Evolutionary conservation across 1,139 yeast species (phyloP).

Genomic region (Diutina siamensis): DNA sequence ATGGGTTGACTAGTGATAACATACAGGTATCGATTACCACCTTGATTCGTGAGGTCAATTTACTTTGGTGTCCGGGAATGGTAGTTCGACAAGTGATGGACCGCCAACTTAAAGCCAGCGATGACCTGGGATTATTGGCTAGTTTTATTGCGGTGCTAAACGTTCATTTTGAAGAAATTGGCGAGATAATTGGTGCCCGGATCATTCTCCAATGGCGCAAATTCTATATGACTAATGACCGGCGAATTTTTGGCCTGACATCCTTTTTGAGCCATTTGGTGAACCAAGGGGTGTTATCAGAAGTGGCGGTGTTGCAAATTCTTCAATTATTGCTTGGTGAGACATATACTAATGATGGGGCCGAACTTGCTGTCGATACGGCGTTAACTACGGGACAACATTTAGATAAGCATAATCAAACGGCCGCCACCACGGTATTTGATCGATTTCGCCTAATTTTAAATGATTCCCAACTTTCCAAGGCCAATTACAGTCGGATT

Average conservation of each 20-base stretch:
- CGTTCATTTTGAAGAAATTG: constrained; percentile 60
- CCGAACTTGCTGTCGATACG: constrained; percentile 17
- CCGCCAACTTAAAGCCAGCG: constrained; percentile 32
- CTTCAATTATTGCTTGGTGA: constrained; percentile 42
- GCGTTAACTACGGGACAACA: constrained; percentile 16
- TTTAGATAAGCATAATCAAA: constrained; percentile 14
- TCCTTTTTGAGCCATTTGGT: constrained; percentile 52
- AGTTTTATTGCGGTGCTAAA: constrained; percentile 50
- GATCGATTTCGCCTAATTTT: constrained; percentile 51
- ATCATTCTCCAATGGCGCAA: constrained; percentile 49
- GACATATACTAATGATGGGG: constrained; percentile 33
- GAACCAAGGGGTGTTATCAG: constrained; percentile 56
- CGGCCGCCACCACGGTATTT: constrained; percentile 36
- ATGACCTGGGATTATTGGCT: constrained; percentile 38
- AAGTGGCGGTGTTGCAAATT: constrained; percentile 52
- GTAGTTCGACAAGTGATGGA: constrained; percentile 46
- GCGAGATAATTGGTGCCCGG: constrained; percentile 44
- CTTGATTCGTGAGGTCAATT: constrained; percentile 37
- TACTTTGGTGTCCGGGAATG: constrained; percentile 51
- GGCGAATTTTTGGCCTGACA: constrained; percentile 28
- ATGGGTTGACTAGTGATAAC: neutral
- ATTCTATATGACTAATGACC: constrained; percentile 39
- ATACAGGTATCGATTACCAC: constrained; percentile 35
- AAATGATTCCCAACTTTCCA: constrained; percentile 38
- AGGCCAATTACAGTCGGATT: constrained; percentile 30